These are phyloP conservation scores for Talaromyces thailandensis DNA, from an alignment of 495 filamentous ascomycete species.

Conservation along the genomic window DNA sequence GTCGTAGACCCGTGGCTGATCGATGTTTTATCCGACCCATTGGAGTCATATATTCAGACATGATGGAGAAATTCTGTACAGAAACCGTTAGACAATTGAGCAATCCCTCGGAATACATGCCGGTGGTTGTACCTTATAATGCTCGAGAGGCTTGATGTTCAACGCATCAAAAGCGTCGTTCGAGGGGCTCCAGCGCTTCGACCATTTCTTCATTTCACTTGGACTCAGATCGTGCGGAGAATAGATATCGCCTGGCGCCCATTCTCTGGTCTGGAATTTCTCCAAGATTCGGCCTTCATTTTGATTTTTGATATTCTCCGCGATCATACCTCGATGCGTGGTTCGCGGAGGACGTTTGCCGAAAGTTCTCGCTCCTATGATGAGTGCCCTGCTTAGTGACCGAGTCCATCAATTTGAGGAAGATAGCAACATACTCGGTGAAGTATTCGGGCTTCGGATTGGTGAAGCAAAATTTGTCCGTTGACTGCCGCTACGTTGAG, in stretches of 20 bases:
- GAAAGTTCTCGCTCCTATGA: slow-evolving; percentile 12
- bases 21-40: slow-evolving; percentile 79
- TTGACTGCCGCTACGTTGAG: background rate
- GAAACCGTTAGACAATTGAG: background rate
- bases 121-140: slow-evolving; percentile 65
- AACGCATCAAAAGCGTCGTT: slow-evolving; percentile 72
- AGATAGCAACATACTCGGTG: slow-evolving; percentile 1
- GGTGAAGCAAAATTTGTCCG: background rate
- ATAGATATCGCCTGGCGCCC: slow-evolving; percentile 73
- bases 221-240: slow-evolving; percentile 78
- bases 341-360: slow-evolving; percentile 12
- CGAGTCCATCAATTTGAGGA: background rate
- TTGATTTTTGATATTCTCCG: slow-evolving; percentile 30
- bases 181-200: slow-evolving; percentile 34
- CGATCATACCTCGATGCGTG: slow-evolving; percentile 14
- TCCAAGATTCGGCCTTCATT: slow-evolving; percentile 29
- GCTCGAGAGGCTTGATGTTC: slow-evolving; percentile 68
- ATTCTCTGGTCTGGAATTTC: slow-evolving; percentile 43
- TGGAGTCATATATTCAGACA: slow-evolving; percentile 78
- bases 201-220: slow-evolving; percentile 64
- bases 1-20: slow-evolving; percentile 65
- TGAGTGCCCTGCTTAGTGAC: background rate
- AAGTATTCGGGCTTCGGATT: background rate
- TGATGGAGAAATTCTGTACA: slow-evolving; percentile 78
- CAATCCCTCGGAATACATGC: background rate